A percentile compares a stretch with the other conserved stretches of the same genome.
phyloP scores from a whole-genome alignment of 176 grass and related monocot genomes.

The Leersia perrieri region DNA sequence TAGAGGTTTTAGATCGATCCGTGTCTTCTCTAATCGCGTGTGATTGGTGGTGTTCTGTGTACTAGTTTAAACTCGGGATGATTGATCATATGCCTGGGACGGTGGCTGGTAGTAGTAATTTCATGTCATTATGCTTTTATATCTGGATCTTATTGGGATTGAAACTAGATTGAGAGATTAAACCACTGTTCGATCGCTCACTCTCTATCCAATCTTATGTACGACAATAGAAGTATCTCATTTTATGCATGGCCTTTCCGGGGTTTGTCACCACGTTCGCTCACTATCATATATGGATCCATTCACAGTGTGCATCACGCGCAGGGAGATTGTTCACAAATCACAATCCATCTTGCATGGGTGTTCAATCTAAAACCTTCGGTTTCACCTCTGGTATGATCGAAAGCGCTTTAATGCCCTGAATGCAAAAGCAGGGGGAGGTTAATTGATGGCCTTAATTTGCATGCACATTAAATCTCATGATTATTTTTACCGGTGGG shows the following conservation, averaged over 20 bases:
- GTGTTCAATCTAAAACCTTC: neutral
- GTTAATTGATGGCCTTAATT: neutral
- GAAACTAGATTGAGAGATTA: no score
- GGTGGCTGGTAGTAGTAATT: neutral
- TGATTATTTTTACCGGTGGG: neutral
- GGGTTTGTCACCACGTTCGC: neutral
- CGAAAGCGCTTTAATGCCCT: neutral
- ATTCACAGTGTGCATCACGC: neutral
- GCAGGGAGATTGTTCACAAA: neutral
- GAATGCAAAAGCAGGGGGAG: neutral
- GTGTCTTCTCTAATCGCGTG: neutral
- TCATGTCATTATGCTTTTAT: neutral
- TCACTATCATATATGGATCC: neutral
- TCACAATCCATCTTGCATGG: neutral
- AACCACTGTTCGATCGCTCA: no score
- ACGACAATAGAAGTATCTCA: no score
- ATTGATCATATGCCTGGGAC: neutral
- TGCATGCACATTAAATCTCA: neutral
- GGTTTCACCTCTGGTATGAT: neutral
- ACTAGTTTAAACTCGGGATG: neutral
- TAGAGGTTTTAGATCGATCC: neutral
- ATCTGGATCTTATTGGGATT: neutral
- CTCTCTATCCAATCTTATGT: no score
- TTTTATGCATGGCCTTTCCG: no score
- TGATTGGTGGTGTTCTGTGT: neutral